Percentiles rank a stretch among this genome's conserved stretches.
Conservation (phyloP, 805 yeast genomes). For the Metschnikowia gruessii region DNA sequence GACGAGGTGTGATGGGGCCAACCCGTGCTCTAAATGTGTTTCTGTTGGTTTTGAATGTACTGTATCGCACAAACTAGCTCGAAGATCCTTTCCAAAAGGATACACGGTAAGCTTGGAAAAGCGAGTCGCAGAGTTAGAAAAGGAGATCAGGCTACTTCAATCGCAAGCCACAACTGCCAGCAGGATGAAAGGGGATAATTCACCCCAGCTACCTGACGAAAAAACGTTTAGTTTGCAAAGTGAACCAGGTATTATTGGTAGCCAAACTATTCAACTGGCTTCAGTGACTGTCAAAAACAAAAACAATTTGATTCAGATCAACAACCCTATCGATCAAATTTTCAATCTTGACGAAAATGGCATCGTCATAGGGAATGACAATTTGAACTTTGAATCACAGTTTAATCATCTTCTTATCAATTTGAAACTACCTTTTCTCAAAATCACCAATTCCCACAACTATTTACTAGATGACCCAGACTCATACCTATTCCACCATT, state of each 20-base stretch:
- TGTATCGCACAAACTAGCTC: conserved; percentile 67
- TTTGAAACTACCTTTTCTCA: conserved; percentile 42
- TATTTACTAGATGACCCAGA: conserved; percentile 41
- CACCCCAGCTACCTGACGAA: background rate
- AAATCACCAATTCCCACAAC: conserved; percentile 44
- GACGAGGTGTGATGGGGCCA: conserved; percentile 70
- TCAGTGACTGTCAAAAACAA: conserved; percentile 20
- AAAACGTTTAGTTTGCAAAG: background rate
- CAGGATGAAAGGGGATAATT: background rate
- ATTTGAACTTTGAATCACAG: conserved; percentile 44
- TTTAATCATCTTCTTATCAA: conserved; percentile 43
- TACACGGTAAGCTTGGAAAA: conserved; percentile 73
- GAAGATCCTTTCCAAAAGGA: conserved; percentile 79
- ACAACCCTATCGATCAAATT: conserved; percentile 45
- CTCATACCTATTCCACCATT: conserved; percentile 41
- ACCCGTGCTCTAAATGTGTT: conserved; percentile 68
- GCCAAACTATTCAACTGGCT: background rate
- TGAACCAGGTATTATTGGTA: background rate
- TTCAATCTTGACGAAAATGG: conserved; percentile 44
- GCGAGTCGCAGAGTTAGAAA: conserved; percentile 58
- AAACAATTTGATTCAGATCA: conserved; percentile 26
- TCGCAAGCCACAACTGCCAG: background rate
- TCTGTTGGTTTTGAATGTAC: conserved; percentile 66
- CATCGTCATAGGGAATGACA: conserved; percentile 44
- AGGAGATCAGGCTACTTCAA: conserved; percentile 30